These are phyloP conservation scores for Neurospora tetrasperma DNA, from an alignment of 495 filamentous ascomycete species.

Conservation along the genomic window DNA sequence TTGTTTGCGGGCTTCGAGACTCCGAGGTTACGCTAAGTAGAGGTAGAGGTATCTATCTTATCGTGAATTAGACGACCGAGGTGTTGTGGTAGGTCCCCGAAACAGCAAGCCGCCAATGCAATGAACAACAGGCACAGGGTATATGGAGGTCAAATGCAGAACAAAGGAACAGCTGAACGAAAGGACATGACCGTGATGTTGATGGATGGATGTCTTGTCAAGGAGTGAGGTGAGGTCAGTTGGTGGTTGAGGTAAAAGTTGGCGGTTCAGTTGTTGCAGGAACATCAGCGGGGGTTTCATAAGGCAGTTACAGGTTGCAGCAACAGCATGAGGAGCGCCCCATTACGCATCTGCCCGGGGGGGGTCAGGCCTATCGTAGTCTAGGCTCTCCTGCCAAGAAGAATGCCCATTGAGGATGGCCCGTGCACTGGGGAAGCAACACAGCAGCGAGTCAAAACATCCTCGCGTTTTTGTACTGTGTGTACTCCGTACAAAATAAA, in stretches of 20 bases:
- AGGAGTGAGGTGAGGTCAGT: neutral
- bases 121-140: neutral
- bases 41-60: neutral
- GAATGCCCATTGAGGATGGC: neutral
- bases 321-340: neutral
- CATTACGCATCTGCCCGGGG: neutral
- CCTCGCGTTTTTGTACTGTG: neutral
- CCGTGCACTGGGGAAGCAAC: neutral
- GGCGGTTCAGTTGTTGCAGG: neutral
- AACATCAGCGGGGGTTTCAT: neutral
- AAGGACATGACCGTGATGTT: neutral
- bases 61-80: neutral
- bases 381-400: neutral
- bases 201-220: neutral
- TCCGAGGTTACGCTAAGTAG: neutral
- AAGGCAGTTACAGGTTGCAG: neutral
- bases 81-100: neutral
- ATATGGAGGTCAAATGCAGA: neutral
- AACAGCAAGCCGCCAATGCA: neutral
- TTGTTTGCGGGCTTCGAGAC: neutral
- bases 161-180: neutral
- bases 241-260: neutral
- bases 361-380: neutral
- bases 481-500: conserved; percentile 19
- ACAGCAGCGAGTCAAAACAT: neutral